A percentile compares a stretch with the other conserved stretches of the same genome.
Conservation (phyloP, 345 rosid species). For the Syzygium aromaticum region DNA sequence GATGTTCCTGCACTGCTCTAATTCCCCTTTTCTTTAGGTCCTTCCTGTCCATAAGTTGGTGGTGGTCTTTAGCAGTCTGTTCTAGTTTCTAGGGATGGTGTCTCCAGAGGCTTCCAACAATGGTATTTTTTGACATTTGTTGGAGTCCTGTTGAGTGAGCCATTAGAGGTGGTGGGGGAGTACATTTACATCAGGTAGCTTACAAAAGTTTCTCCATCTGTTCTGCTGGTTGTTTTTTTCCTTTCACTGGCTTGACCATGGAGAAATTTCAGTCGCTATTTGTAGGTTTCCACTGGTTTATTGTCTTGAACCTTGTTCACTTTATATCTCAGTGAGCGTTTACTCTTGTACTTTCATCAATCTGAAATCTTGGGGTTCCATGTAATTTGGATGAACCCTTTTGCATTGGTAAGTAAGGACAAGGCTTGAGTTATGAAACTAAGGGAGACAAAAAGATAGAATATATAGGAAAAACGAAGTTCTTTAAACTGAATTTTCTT, state of each 20-base stretch:
- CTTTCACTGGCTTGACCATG: neutral
- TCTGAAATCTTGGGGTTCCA: neutral
- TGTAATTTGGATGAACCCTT: neutral
- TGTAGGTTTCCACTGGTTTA: neutral
- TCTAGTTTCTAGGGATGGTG: neutral
- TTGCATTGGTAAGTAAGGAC: neutral
- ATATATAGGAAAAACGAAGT: neutral
- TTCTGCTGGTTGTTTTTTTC: neutral
- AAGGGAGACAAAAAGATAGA: neutral
- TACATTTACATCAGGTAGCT: neutral
- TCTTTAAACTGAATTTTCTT: neutral
- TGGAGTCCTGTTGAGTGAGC: neutral
- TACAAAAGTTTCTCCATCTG: neutral
- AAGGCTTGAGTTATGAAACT: neutral
- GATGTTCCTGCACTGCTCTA: neutral
- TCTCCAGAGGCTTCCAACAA: neutral
- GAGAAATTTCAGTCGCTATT: neutral
- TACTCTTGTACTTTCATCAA: neutral
- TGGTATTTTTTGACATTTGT: neutral
- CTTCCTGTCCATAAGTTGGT: neutral
- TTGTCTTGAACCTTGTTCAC: neutral
- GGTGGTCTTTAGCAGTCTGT: neutral
- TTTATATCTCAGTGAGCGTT: neutral
- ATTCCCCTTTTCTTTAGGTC: neutral
- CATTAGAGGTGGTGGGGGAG: neutral